phyloP scores from a whole-genome alignment of 805 yeast genomes.

The Wickerhamiella lipophila region DNA sequence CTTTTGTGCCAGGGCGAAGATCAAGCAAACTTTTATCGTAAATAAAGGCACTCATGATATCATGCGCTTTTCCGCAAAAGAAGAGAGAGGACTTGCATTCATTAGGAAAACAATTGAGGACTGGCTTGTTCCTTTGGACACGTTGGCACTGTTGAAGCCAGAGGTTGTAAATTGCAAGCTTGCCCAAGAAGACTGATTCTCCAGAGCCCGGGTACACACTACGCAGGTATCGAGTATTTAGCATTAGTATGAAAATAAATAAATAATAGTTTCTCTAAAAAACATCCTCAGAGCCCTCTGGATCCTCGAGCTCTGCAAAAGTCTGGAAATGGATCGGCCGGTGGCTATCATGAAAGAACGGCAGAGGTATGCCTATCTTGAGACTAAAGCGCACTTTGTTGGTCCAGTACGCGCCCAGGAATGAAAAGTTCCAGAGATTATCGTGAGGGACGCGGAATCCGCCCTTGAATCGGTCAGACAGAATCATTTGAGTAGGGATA shows the following conservation, averaged over 20 bases:
- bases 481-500: conserved; percentile 49
- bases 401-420: conserved; percentile 76
- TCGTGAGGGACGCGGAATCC: conserved; percentile 76
- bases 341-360: conserved; percentile 75
- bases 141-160: too few species aligned
- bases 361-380: conserved; percentile 66
- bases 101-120: neutral
- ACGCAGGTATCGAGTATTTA: too few species aligned
- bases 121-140: neutral
- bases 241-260: neutral
- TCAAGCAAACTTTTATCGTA: conserved; percentile 1
- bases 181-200: too few species aligned
- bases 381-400: conserved; percentile 45
- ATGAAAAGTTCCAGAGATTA: conserved; percentile 81
- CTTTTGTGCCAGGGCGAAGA: conserved; percentile 5
- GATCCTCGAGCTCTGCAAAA: conserved; percentile 29
- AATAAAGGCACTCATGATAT: neutral
- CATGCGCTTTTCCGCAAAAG: neutral
- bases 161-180: too few species aligned
- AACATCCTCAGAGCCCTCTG: conserved; percentile 9
- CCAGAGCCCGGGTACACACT: too few species aligned
- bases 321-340: conserved; percentile 77
- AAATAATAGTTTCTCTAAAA: neutral
- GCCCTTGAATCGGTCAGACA: conserved; percentile 68
- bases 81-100: neutral